Base-by-base conservation (phyloP, 139 green algal species). In the Closterium sp. region DNA sequence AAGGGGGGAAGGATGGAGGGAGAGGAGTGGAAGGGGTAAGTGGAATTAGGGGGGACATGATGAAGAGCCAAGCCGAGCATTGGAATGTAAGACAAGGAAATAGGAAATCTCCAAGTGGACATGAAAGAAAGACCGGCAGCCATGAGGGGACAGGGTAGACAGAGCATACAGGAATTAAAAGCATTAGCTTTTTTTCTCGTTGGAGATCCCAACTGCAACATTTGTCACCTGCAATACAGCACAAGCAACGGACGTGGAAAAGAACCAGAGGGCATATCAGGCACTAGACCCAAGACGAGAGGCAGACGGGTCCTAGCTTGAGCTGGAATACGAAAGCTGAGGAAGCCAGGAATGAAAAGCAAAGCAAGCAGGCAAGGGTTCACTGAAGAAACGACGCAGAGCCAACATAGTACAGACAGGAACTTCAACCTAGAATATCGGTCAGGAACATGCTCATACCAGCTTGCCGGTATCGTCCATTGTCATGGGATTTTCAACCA, bases 401-500 rank as follows among this genome's bases (percentile, higher is more conserved):
- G 64, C 64, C 64, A 16, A 10, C 10, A 16, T 16, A 83, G 64
- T 83, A 83, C 12, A 10, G 16, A 16, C 16, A 83, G 64, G 12
- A 83, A 16, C 64, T 28, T 10, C 64, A 83, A 16, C 64, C 10
- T 10, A 10, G 16, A 16, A 10, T 28, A 16, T 83, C 64, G 64
- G 64, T 83, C 64, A 83, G 10, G 64, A 16, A 83, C 64, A 28
- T 83, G 64, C 64, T 12, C 87, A 28, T 84, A 94, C 91, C 88
- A 94, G 31, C 69, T 94, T 94, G 25, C 91, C 91, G 23, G 33
- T 91, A n/a, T 94, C 91, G 69, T 93, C 91, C 31, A 94, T 76
- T 19, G 91, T 93, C 89, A 92, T 92, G 10, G 91, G 91, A 85
- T 94, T 94, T 64, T 94, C 84, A 21, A 94, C 91, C 30, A 94